phyloP scores from a whole-genome alignment of 345 rosid genomes.

The Cardamine occulta region DNA sequence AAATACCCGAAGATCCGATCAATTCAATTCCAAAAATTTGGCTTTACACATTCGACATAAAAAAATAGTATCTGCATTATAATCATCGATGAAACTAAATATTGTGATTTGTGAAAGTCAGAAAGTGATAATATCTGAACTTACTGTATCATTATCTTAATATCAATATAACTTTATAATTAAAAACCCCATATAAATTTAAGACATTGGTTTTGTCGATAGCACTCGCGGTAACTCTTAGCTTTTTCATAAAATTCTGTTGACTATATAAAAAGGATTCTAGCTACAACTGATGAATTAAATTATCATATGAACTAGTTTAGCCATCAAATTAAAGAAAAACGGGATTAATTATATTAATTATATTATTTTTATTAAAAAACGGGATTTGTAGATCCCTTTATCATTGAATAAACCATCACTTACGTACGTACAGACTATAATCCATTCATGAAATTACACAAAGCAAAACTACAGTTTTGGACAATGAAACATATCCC shows the following conservation, averaged over 20 bases:
- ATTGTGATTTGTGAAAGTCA: too few species aligned
- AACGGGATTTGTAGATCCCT: not conserved
- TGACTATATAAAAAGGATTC: not conserved
- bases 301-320: not conserved
- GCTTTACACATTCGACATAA: too few species aligned
- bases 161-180: not conserved
- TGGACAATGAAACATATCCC: slow-evolving; percentile 15
- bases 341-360: too few species aligned
- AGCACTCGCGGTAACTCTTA: not conserved
- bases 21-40: too few species aligned
- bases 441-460: slow-evolving; percentile 12
- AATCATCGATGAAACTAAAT: not conserved
- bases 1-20: too few species aligned
- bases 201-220: too few species aligned
- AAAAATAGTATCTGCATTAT: not conserved
- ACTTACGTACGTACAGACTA: slow-evolving; percentile 1
- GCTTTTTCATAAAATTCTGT: not conserved
- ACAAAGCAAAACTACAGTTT: slow-evolving; percentile 6
- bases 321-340: not conserved
- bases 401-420: not conserved
- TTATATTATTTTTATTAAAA: too few species aligned
- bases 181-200: too few species aligned
- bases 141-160: not conserved
- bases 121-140: not conserved
- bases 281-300: not conserved